Conservation (phyloP, 2,329 filamentous ascomycete genomes). For the Arthroderma sp. region DNA sequence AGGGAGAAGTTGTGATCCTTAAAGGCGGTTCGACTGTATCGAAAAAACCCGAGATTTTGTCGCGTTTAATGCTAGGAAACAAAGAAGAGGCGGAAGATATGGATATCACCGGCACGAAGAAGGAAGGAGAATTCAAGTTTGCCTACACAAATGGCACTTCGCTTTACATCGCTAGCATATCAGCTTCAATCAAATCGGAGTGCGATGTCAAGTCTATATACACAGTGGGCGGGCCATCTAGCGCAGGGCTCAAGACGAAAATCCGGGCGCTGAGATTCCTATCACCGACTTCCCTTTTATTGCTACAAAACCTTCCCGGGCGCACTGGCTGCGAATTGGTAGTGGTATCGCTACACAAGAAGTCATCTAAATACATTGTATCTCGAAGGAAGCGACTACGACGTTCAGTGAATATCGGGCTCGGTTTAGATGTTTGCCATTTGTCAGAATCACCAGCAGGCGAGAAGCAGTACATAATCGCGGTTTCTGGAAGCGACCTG, state of each 20-base stretch:
- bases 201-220: slow-evolving; percentile 16
- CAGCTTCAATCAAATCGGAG: slow-evolving; percentile 36
- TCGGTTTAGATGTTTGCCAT: slow-evolving; percentile 62
- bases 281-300: slow-evolving; percentile 38
- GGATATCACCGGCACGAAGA: slow-evolving; percentile 25
- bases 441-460: slow-evolving; percentile 47
- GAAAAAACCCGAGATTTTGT: slow-evolving; percentile 38
- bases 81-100: slow-evolving; percentile 40
- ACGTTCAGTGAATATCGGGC: slow-evolving; percentile 56
- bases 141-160: slow-evolving; percentile 68
- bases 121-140: slow-evolving; percentile 46
- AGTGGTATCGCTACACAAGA: slow-evolving; percentile 28
- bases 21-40: slow-evolving; percentile 47
- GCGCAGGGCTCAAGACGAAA: slow-evolving; percentile 32
- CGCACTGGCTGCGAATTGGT: slow-evolving; percentile 43
- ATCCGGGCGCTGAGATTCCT: slow-evolving; percentile 46
- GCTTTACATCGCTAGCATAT: slow-evolving; percentile 53
- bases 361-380: slow-evolving; percentile 29
- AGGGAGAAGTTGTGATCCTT: slow-evolving; percentile 70
- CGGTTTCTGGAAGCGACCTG: slow-evolving; percentile 65
- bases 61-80: slow-evolving; percentile 38
- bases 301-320: slow-evolving; percentile 44
- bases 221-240: slow-evolving; percentile 10
- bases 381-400: slow-evolving; percentile 48
- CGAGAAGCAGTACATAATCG: slow-evolving; percentile 65